A percentile compares a stretch with the other conserved stretches of the same genome.
Conservation (phyloP, 2,329 filamentous ascomycete genomes). For the Berkeleyomyces basicola region DNA sequence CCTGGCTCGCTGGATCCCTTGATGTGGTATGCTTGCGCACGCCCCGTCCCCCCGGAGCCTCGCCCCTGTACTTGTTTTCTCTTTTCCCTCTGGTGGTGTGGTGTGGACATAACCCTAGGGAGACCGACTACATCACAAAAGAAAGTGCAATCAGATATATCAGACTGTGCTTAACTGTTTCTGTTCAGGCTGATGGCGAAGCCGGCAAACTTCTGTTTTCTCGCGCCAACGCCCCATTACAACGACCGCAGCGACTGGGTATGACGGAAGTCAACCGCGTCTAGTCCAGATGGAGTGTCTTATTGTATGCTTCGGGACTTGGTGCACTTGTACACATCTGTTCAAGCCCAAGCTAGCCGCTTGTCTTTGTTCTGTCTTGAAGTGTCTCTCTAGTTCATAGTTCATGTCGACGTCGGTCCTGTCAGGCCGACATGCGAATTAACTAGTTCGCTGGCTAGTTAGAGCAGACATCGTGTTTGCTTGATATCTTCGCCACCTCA, state of each 20-base stretch:
- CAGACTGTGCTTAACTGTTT: background rate
- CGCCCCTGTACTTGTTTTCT: background rate
- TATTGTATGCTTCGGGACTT: background rate
- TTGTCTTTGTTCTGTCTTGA: background rate
- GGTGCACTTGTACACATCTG: background rate
- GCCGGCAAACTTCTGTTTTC: background rate
- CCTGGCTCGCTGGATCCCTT: background rate
- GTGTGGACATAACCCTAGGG: background rate
- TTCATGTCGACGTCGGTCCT: background rate
- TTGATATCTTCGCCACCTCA: background rate
- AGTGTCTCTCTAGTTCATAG: background rate
- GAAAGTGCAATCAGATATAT: background rate
- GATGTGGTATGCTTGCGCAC: background rate
- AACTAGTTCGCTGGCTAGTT: too few relatives aligned
- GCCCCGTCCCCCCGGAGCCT: background rate
- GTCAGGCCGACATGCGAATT: background rate
- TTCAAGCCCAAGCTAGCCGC: background rate
- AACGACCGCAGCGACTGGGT: background rate
- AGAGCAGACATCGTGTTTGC: background rate
- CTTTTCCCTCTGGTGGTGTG: background rate
- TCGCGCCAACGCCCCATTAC: background rate
- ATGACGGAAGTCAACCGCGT: background rate
- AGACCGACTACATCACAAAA: background rate
- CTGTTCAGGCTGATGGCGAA: background rate
- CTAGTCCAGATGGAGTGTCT: background rate